Percentiles rank a stretch among this genome's conserved stretches.
Evolutionary conservation across 352 stramenopile genomes (phyloP).

Genomic region (Globisporangium spiculum): DNA sequence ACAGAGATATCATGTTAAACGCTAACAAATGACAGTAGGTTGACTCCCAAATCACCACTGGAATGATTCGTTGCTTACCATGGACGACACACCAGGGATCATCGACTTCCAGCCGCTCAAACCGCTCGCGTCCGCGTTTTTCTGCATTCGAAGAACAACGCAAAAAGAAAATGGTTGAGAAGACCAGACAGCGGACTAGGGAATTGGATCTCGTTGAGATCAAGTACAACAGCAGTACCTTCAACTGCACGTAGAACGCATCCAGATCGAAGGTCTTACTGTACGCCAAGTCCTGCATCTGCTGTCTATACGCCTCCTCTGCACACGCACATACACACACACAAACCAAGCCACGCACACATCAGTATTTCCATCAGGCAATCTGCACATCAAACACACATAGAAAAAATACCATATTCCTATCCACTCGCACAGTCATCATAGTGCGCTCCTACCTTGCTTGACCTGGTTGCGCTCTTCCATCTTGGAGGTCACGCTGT

Average conservation of each 20-base stretch:
- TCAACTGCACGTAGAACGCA: constrained; percentile 65
- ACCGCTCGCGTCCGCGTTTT: constrained; percentile 71
- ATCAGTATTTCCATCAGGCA: neutral
- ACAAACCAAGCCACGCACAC: neutral
- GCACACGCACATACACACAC: neutral
- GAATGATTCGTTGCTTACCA: constrained; percentile 34
- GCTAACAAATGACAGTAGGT: neutral
- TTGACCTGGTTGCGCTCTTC: constrained; percentile 82
- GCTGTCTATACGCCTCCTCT: constrained; percentile 77
- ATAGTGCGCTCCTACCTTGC: constrained; percentile 37
- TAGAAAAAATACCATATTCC: neutral
- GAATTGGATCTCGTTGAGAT: too few relatives aligned
- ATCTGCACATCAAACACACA: neutral
- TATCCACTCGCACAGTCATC: neutral
- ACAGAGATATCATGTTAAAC: neutral
- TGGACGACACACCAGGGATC: constrained; percentile 73
- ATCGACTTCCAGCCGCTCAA: constrained; percentile 78
- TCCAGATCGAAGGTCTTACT: constrained; percentile 70
- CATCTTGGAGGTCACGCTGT: constrained; percentile 72
- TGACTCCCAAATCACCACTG: neutral
- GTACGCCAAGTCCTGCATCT: constrained; percentile 69
- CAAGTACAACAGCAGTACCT: constrained; percentile 27
- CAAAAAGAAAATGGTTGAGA: neutral
- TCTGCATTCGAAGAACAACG: constrained; percentile 30
- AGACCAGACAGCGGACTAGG: neutral